phyloP scores from a whole-genome alignment of 2,329 filamentous ascomycete species.

The Trichoderma sp. region DNA sequence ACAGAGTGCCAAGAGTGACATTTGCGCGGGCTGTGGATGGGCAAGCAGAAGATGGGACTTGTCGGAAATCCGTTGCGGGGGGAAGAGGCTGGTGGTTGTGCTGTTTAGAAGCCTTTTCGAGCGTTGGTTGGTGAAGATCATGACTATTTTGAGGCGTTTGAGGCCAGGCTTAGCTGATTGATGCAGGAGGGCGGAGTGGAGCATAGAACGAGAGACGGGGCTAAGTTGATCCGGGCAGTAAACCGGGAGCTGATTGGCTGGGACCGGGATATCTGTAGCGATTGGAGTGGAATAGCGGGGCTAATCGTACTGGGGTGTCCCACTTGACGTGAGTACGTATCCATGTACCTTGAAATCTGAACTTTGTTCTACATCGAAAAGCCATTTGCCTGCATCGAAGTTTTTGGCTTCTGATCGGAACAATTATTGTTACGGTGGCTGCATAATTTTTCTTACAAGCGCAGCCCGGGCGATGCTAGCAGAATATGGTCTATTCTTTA shows the following conservation, averaged over 20 bases:
- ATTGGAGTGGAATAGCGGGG: neutral
- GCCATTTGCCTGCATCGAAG: neutral
- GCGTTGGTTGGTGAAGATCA: neutral
- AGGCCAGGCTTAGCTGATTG: neutral
- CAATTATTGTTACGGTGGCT: neutral
- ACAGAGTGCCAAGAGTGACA: neutral
- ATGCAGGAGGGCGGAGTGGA: slow-evolving; percentile 6
- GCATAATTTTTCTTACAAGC: neutral
- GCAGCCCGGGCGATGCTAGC: neutral
- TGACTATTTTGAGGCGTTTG: slow-evolving; percentile 2
- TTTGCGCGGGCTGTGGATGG: neutral
- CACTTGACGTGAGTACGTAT: neutral
- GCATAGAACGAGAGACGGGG: neutral
- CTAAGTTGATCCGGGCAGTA: slow-evolving; percentile 12
- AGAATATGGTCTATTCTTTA: neutral
- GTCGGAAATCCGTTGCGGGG: neutral
- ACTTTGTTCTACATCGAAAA: neutral
- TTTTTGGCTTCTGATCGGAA: neutral
- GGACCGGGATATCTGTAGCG: too few species aligned
- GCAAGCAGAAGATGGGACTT: too few species aligned
- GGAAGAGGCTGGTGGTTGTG: neutral
- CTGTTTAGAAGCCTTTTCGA: slow-evolving; percentile 4
- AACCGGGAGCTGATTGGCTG: neutral
- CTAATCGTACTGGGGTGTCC: neutral
- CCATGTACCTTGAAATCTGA: neutral